These are phyloP conservation scores for Themeda triandra DNA, from an alignment of 176 grass and related monocot species.

Conservation along the genomic window DNA sequence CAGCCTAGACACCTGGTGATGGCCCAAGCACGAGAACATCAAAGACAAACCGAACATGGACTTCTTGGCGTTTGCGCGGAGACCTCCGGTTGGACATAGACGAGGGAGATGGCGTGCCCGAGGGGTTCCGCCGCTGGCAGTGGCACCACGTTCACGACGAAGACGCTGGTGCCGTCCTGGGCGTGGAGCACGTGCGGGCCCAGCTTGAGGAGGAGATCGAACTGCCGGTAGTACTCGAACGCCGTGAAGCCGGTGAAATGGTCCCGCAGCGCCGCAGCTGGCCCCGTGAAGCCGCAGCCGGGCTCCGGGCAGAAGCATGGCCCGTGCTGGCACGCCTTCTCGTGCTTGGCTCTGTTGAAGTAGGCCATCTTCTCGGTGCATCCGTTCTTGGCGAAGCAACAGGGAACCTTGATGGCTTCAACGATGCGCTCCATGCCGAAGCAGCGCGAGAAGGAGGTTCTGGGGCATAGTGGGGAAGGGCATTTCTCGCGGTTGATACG, in stretches of 20 bases:
- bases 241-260: background rate
- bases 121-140: background rate
- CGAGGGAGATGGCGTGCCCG: background rate
- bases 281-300: background rate
- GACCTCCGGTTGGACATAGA: background rate
- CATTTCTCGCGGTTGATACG: no score
- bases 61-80: no score
- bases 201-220: background rate
- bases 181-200: background rate
- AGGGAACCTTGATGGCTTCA: background rate
- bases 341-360: background rate
- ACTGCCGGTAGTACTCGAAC: background rate
- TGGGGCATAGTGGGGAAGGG: background rate
- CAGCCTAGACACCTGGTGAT: background rate
- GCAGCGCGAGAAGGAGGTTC: background rate
- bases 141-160: background rate
- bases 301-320: constrained; percentile 24
- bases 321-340: background rate
- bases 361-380: background rate
- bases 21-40: constrained; percentile 25
- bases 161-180: background rate
- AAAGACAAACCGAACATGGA: background rate
- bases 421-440: constrained; percentile 15
- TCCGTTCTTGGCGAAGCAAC: constrained; percentile 3
- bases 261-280: background rate